These are phyloP conservation scores for Trypanosoma brucei DNA, from an alignment of 208 protist genomes.

Conservation along the genomic window DNA sequence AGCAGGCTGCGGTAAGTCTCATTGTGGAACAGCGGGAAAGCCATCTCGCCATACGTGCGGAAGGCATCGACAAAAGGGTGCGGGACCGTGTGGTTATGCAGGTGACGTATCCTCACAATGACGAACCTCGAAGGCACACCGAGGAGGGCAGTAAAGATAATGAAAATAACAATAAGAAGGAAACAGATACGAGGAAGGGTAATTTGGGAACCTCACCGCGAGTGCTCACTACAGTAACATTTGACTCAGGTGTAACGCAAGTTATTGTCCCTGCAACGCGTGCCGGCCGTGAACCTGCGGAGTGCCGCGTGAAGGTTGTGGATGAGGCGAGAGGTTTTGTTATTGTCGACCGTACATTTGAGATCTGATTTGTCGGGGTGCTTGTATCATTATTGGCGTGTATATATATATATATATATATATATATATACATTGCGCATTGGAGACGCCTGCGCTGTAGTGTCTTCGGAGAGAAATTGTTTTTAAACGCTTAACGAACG, in stretches of 20 bases:
- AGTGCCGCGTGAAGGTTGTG: slow-evolving; percentile 50
- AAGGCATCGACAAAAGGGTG: slow-evolving; percentile 37
- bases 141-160: neutral
- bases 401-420: neutral
- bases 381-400: neutral
- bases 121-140: neutral
- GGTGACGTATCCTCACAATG: slow-evolving; percentile 15
- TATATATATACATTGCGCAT: neutral
- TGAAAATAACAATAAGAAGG: neutral
- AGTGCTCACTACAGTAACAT: slow-evolving; percentile 40
- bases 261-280: slow-evolving; percentile 34
- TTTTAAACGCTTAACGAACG: too few relatives aligned
- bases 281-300: slow-evolving; percentile 1
- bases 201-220: slow-evolving; percentile 3
- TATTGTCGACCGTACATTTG: slow-evolving; percentile 40
- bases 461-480: too few relatives aligned
- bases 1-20: slow-evolving; percentile 45
- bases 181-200: neutral
- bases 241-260: slow-evolving; percentile 44
- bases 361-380: neutral
- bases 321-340: slow-evolving; percentile 46
- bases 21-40: slow-evolving; percentile 29
- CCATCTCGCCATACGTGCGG: slow-evolving; percentile 28
- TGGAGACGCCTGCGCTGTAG: too few relatives aligned
- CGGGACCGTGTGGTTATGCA: slow-evolving; percentile 42